Percentiles rank a stretch among this genome's conserved stretches.
phyloP scores from a whole-genome alignment of 2,329 filamentous ascomycete species.

The Acephala macrosclerotiorum region DNA sequence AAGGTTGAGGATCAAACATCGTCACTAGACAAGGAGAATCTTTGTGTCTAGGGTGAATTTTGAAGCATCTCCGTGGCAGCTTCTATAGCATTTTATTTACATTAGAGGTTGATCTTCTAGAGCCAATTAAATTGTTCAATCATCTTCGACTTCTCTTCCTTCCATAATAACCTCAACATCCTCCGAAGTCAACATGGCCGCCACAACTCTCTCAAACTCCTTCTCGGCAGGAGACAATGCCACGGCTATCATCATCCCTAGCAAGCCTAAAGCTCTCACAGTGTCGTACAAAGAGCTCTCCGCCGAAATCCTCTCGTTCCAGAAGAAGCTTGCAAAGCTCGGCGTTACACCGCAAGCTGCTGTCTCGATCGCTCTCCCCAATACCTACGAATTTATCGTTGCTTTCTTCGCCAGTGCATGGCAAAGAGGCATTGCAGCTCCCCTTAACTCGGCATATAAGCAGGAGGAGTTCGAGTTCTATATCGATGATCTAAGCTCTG shows the following conservation, averaged over 20 bases:
- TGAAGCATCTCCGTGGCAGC: constrained; percentile 2
- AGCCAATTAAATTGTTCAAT: not conserved
- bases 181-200: constrained; percentile 34
- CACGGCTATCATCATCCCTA: constrained; percentile 77
- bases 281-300: constrained; percentile 74
- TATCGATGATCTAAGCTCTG: constrained; percentile 85
- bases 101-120: not conserved
- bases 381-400: constrained; percentile 88
- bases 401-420: constrained; percentile 86
- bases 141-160: constrained; percentile 1
- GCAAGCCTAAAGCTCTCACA: constrained; percentile 65
- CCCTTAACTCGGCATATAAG: constrained; percentile 89
- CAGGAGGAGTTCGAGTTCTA: constrained; percentile 93
- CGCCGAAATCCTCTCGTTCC: constrained; percentile 73
- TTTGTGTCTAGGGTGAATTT: not conserved
- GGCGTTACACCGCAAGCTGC: constrained; percentile 74
- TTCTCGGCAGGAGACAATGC: constrained; percentile 59
- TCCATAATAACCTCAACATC: constrained; percentile 14
- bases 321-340: constrained; percentile 77
- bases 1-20: constrained; percentile 17
- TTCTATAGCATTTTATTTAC: not conserved
- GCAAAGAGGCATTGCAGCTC: constrained; percentile 84
- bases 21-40: constrained; percentile 14
- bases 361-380: constrained; percentile 83
- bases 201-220: constrained; percentile 61